Conservation (phyloP, 768 basidiomycete genomes). For the Podaxis sp. region DNA sequence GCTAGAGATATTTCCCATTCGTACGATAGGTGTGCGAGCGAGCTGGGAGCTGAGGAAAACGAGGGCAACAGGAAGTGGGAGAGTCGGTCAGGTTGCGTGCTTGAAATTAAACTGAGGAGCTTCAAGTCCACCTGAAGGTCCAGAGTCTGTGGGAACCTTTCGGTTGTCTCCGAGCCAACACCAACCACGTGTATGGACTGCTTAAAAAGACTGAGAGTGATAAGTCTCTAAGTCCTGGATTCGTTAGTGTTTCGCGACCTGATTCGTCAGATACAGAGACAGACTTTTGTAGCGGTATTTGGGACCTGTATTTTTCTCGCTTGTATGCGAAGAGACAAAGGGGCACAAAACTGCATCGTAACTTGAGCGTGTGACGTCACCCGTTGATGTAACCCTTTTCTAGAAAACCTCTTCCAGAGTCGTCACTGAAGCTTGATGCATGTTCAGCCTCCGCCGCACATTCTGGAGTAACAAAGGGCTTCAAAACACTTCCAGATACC, state of each 20-base stretch:
- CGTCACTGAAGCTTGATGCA: constrained; percentile 1
- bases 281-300: too few species aligned
- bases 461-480: constrained; percentile 6
- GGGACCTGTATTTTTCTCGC: too few species aligned
- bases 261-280: too few species aligned
- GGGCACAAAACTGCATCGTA: too few species aligned
- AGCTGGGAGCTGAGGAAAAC: constrained; percentile 5
- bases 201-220: not conserved
- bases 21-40: constrained; percentile 7
- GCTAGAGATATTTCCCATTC: constrained; percentile 75
- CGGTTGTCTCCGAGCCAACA: constrained; percentile 10
- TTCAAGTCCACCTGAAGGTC: constrained; percentile 11
- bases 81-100: constrained; percentile 12
- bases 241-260: too few species aligned
- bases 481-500: not conserved
- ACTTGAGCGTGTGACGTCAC: not conserved
- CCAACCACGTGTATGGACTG: constrained; percentile 11
- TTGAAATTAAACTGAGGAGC: constrained; percentile 16
- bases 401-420: not conserved
- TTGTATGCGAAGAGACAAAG: too few species aligned
- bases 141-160: constrained; percentile 14
- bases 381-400: not conserved
- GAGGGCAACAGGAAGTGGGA: constrained; percentile 9
- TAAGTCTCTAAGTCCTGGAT: too few species aligned
- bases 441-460: constrained; percentile 6